Evolutionary conservation across 2,329 filamentous ascomycete species (phyloP).

Genomic region (Talaromyces pinophilus): DNA sequence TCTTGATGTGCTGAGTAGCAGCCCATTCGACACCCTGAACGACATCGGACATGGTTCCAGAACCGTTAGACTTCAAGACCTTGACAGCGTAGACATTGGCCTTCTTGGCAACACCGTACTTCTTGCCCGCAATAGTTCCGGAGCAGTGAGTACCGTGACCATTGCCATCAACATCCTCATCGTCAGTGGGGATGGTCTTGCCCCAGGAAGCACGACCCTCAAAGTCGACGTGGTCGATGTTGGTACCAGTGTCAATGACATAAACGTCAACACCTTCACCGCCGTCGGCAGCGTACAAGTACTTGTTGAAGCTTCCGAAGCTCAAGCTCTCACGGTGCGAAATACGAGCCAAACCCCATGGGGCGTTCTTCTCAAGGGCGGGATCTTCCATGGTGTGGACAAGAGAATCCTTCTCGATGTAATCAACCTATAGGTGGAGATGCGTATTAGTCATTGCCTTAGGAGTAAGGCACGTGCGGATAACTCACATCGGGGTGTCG

Average conservation of each 20-base stretch:
- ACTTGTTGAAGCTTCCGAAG: conserved; percentile 97
- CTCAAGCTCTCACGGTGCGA: conserved; percentile 85
- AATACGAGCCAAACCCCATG: conserved; percentile 98
- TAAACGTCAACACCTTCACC: conserved; percentile 99
- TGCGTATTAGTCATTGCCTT: conserved; percentile 19
- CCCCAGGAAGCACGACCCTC: conserved; percentile 95
- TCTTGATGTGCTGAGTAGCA: conserved; percentile 73
- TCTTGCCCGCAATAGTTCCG: conserved; percentile 94
- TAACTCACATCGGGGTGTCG: conserved; percentile 94
- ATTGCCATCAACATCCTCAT: conserved; percentile 90
- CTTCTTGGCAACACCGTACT: conserved; percentile 99
- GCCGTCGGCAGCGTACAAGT: conserved; percentile 84
- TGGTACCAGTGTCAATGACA: conserved; percentile 97
- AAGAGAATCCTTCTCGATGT: conserved; percentile 90
- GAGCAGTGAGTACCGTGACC: conserved; percentile 99
- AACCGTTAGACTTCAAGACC: conserved; percentile 95
- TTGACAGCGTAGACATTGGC: conserved; percentile 96
- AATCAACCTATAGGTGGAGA: conserved; percentile 70
- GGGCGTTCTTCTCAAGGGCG: conserved; percentile 83
- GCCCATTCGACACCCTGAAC: conserved; percentile 98
- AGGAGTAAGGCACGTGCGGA: background rate
- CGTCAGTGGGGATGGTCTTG: conserved; percentile 85
- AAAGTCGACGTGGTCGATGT: conserved; percentile 91
- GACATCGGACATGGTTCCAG: conserved; percentile 97
- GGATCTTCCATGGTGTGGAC: conserved; percentile 73